Percentiles rank a stretch among this genome's conserved stretches.
These are phyloP conservation scores for Geotrichum macrosporum DNA, from an alignment of 1,139 yeast genomes.

Conservation along the genomic window DNA sequence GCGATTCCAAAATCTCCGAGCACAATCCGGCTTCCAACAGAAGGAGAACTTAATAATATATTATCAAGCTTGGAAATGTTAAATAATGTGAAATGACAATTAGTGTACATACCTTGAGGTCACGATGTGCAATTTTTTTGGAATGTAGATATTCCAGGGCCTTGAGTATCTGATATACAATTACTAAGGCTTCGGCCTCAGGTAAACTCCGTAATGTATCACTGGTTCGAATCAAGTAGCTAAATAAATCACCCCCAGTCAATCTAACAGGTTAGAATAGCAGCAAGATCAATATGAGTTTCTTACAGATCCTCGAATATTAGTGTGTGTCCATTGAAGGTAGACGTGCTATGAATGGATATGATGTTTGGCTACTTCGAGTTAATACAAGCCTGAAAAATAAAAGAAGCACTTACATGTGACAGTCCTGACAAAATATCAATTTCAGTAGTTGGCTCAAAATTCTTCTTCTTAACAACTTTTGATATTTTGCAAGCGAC, in stretches of 20 bases:
- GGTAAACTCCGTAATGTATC: conserved; percentile 42
- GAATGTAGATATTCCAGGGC: conserved; percentile 54
- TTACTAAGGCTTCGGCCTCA: conserved; percentile 52
- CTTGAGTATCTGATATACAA: conserved; percentile 52
- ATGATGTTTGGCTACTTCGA: conserved; percentile 33
- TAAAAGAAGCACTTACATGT: conserved; percentile 29
- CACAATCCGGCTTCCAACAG: conserved; percentile 49
- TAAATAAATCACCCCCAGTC: conserved; percentile 64
- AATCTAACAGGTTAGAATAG: conserved; percentile 30
- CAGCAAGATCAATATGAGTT: not conserved
- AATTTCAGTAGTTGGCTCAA: conserved; percentile 27
- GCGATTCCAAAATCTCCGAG: conserved; percentile 70
- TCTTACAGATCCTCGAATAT: conserved; percentile 28
- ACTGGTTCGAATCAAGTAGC: conserved; percentile 49
- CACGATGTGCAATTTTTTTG: conserved; percentile 51
- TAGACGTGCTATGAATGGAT: conserved; percentile 23
- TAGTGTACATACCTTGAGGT: conserved; percentile 40
- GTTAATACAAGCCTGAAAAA: no score
- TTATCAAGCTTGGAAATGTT: conserved; percentile 45
- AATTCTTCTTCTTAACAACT: conserved; percentile 16
- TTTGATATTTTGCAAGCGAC: conserved; percentile 32
- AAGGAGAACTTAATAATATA: conserved; percentile 49
- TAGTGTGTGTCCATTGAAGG: conserved; percentile 16
- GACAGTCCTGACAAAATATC: conserved; percentile 25
- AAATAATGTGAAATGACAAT: not conserved